These are phyloP conservation scores for Amanita phalloides DNA, from an alignment of 768 basidiomycete genomes.

Conservation along the genomic window DNA sequence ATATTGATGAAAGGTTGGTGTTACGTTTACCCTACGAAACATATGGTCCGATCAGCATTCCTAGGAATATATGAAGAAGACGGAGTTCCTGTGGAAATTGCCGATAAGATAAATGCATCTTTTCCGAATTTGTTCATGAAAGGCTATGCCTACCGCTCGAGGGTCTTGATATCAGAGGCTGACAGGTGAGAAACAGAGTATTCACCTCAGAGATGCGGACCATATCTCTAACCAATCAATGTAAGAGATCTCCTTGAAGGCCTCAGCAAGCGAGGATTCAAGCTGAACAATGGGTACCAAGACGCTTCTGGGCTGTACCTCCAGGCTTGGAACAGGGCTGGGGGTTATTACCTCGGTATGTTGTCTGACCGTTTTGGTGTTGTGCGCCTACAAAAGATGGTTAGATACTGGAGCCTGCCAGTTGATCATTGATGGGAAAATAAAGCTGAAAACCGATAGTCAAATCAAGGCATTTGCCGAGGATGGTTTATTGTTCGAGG, in stretches of 20 bases:
- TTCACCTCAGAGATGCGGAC: neutral
- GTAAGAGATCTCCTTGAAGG: slow-evolving; percentile 34
- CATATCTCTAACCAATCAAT: neutral
- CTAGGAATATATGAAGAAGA: slow-evolving; percentile 34
- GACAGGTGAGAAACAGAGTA: slow-evolving; percentile 33
- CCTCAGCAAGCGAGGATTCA: slow-evolving; percentile 48
- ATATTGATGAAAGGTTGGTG: slow-evolving; percentile 16
- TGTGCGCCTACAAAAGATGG: neutral
- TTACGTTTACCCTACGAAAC: neutral
- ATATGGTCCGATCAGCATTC: neutral
- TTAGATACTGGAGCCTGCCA: slow-evolving; percentile 50
- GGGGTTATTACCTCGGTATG: slow-evolving; percentile 62
- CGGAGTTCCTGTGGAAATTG: slow-evolving; percentile 31
- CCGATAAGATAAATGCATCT: slow-evolving; percentile 34
- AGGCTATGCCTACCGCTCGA: slow-evolving; percentile 20
- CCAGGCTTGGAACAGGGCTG: slow-evolving; percentile 36
- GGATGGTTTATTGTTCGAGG: slow-evolving; percentile 30
- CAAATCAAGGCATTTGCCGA: slow-evolving; percentile 30
- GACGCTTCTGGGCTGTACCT: slow-evolving; percentile 36
- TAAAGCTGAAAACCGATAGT: slow-evolving; percentile 55
- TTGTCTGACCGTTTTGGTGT: neutral
- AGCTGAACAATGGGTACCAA: slow-evolving; percentile 36
- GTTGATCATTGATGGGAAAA: slow-evolving; percentile 54
- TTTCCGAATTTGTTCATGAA: slow-evolving; percentile 27
- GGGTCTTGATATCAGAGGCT: slow-evolving; percentile 34